Conservation (phyloP, 2,329 filamentous ascomycete genomes). For the Talaromyces sp. region DNA sequence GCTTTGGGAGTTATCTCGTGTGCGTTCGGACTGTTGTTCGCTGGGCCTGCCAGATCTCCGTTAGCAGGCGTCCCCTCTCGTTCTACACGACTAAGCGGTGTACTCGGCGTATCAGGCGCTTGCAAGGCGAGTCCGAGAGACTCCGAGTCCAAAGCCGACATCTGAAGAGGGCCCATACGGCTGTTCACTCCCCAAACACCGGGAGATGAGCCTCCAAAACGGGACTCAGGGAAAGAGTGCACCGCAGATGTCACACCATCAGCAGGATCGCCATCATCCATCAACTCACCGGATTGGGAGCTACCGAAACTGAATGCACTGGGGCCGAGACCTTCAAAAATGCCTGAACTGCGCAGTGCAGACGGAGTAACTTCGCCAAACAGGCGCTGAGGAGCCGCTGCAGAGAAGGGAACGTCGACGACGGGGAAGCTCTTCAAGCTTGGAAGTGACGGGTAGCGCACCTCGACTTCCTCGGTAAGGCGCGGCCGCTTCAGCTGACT, state of each 20-base stretch:
- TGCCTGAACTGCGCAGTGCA: conserved; percentile 48
- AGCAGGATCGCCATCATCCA: conserved; percentile 24
- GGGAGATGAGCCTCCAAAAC: conserved; percentile 33
- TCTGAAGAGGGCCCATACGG: conserved; percentile 43
- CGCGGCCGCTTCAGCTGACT: conserved; percentile 30
- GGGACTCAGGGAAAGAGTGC: conserved; percentile 30
- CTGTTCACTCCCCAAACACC: conserved; percentile 46
- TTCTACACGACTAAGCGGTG: conserved; percentile 24
- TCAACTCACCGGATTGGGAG: conserved; percentile 37
- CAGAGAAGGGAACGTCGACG: conserved; percentile 18
- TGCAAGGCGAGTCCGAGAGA: conserved; percentile 24
- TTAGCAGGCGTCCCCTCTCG: conserved; percentile 20
- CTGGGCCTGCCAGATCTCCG: conserved; percentile 12
- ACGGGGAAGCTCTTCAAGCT: conserved; percentile 30
- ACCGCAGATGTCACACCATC: conserved; percentile 21
- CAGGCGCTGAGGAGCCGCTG: conserved; percentile 35
- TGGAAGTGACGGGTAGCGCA: conserved; percentile 41
- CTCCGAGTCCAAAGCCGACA: conserved; percentile 38
- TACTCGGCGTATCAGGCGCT: conserved; percentile 26
- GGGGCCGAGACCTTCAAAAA: conserved; percentile 30
- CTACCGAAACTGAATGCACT: conserved; percentile 32
- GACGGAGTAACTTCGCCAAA: conserved; percentile 59
- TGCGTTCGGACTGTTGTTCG: conserved; percentile 12
- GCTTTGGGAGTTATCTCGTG: conserved; percentile 27
- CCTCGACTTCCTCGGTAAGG: conserved; percentile 23